Evolutionary conservation across 805 yeast species (phyloP), one percentile per base, ranked within the genome.

Genomic region (Blastobotrys muscicola): DNA sequence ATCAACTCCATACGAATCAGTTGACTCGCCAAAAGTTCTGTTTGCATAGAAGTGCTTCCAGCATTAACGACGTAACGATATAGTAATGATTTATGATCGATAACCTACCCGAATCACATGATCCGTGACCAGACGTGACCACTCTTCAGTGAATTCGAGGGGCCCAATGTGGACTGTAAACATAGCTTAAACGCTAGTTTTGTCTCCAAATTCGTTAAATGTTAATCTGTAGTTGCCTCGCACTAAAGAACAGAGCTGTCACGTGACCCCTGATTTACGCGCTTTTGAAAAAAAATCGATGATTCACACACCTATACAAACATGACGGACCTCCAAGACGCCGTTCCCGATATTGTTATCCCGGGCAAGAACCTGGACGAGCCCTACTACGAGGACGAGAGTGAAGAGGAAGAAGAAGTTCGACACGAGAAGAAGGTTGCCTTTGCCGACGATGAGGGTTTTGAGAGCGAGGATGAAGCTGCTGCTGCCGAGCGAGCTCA

Each of bases 301-400:
- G 15, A 32, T 12, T 32, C 34, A 32, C 14, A 30, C 33, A n/a
- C 11, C 33, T 10, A 34, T 13, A 34, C 29, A 16, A 41, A 8
- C 34, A 50, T 55, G 52, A 82, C 73, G 62, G 89, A 85, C 68
- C 72, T 85, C 57, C 87, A 85, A 64, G 85, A 79, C 65, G 87
- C 82, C 46, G 80, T 80, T 53, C 95, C 96, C 37, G 84, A 81
- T 61, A 80, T 87, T 57, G 79, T 87, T 54, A 83, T 85, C 61
- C 76, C 67, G 69, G 85, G 76, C 68, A 75, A 65, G 65, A 65
- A 65, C 71, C 70, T 56, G 48, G 70, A 58, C 39, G 67, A 66
- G 50, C 72, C 66, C 51, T 75, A 71, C 48, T 68, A 65, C 42
- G 62, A 57, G 26, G 58, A 54, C 13, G 64, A 58, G 39, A 61